Evolutionary conservation across 2,329 filamentous ascomycete genomes (phyloP).

Genomic region (Lasiodiplodia hormozganensis): DNA sequence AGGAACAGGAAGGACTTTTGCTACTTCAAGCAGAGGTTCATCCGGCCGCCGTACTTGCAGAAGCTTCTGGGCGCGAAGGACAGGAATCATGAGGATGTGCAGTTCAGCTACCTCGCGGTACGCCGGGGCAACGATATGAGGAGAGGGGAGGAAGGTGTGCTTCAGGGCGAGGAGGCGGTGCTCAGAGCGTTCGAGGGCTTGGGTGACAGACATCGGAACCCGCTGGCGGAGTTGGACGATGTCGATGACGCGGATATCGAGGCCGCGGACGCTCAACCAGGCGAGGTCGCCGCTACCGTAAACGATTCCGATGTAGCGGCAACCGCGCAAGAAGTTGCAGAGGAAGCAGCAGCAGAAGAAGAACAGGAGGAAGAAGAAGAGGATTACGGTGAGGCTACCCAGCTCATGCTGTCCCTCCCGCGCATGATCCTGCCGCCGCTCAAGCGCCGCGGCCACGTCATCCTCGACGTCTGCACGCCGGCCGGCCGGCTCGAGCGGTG

Average conservation of each 20-base stretch:
- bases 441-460: slow-evolving; percentile 87
- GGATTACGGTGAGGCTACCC: slow-evolving; percentile 36
- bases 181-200: slow-evolving; percentile 73
- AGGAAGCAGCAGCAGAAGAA: not conserved
- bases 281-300: not conserved
- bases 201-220: slow-evolving; percentile 40
- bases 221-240: slow-evolving; percentile 12
- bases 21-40: slow-evolving; percentile 87
- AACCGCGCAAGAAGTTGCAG: not conserved
- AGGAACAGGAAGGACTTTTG: slow-evolving; percentile 87
- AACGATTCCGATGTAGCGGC: not conserved
- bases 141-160: slow-evolving; percentile 39
- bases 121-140: slow-evolving; percentile 75
- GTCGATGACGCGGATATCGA: slow-evolving; percentile 33
- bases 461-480: slow-evolving; percentile 89
- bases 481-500: slow-evolving; percentile 87
- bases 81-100: slow-evolving; percentile 86
- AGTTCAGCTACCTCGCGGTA: slow-evolving; percentile 88
- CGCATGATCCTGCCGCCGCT: slow-evolving; percentile 80
- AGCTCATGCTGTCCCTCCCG: slow-evolving; percentile 71
- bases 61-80: slow-evolving; percentile 71
- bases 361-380: not conserved
- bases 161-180: slow-evolving; percentile 66
- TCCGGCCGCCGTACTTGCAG: slow-evolving; percentile 82
- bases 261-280: slow-evolving; percentile 19